phyloP scores from a whole-genome alignment of 805 yeast species.

The Starmera dryadoides region DNA sequence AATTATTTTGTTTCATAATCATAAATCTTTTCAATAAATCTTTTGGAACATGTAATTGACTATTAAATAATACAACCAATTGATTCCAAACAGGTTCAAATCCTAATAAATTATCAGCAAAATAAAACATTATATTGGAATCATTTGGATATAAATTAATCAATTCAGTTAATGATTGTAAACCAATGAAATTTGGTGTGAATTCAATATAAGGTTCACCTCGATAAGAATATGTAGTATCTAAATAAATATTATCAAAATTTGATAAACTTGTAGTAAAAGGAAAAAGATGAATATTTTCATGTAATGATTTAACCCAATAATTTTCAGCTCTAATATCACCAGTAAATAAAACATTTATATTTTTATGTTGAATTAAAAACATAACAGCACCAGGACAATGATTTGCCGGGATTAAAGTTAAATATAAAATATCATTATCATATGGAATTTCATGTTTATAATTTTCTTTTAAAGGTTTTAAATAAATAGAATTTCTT shows the following conservation, averaged over 20 bases:
- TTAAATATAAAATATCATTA: slow-evolving; percentile 24
- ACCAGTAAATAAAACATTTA: slow-evolving; percentile 44
- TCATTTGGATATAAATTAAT: slow-evolving; percentile 34
- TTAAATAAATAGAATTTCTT: slow-evolving; percentile 11
- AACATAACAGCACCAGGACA: slow-evolving; percentile 57
- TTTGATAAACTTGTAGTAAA: slow-evolving; percentile 25
- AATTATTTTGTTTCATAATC: slow-evolving; percentile 5
- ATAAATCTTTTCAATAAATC: slow-evolving; percentile 17
- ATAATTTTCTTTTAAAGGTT: slow-evolving; percentile 7
- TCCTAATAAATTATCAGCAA: slow-evolving; percentile 36
- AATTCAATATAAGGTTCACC: slow-evolving; percentile 42
- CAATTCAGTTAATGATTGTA: slow-evolving; percentile 24
- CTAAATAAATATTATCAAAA: slow-evolving; percentile 43
- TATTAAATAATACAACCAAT: slow-evolving; percentile 19
- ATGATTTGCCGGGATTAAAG: slow-evolving; percentile 44
- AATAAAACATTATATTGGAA: slow-evolving; percentile 29
- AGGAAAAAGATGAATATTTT: slow-evolving; percentile 35
- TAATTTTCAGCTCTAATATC: slow-evolving; percentile 50
- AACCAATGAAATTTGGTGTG: slow-evolving; percentile 34
- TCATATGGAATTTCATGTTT: slow-evolving; percentile 13
- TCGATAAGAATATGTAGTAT: slow-evolving; percentile 45
- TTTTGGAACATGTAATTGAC: slow-evolving; percentile 18
- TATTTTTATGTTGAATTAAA: slow-evolving; percentile 28
- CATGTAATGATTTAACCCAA: slow-evolving; percentile 35
- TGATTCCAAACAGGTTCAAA: slow-evolving; percentile 48